Base-by-base conservation (phyloP, 1,284 basidiomycete genomes). In the Cerioporus squamosus region DNA sequence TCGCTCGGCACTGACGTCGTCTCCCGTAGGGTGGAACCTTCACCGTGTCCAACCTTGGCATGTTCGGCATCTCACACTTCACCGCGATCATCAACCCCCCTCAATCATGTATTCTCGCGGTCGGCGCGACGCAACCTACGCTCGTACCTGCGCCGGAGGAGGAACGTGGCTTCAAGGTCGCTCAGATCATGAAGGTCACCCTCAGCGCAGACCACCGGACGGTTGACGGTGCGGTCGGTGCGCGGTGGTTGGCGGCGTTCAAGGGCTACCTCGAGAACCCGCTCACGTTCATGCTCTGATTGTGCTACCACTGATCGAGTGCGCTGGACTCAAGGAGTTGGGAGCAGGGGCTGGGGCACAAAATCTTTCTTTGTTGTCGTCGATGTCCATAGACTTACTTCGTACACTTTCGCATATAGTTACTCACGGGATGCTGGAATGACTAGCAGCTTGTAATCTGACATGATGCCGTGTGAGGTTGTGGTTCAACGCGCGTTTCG, bases 41-140 rank as follows among this genome's bases (percentile, higher is more conserved):
- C 81, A 99, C 97, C 55, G 95, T 99, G 74, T 99, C 97, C 66
- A 99, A 99, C 81, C 85, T 99, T 66, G 97, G 97, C 78, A 99
- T 99, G 97, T 97, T 86, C 72, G 97, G 94, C 67, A 86, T 97
- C 69, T 87, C 88, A 57, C 89, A 97, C 78, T 99, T 99, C 77
- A 98, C 96, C 20, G 97, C 97, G 51, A 99, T 99, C 80, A 98
- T 99, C 86, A 99, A 99, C 85, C 88, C 93, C 18, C 97, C 97
- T 38, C 97, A 99, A 78, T 93, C 93, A 61, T 98, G 95, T 77
- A 99, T 99, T 72, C 88, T 99, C 58, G 97, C 97, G 55, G 87
- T 99, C 65, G 96, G 97, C 44, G 84, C 88, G 24, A 95, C 95
- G n/a, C 83, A 89, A 73, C 83, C 92, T 24, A 91, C 90, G 59